Conservation (phyloP, 768 basidiomycete species). For the Pulveroboletus sp. region DNA sequence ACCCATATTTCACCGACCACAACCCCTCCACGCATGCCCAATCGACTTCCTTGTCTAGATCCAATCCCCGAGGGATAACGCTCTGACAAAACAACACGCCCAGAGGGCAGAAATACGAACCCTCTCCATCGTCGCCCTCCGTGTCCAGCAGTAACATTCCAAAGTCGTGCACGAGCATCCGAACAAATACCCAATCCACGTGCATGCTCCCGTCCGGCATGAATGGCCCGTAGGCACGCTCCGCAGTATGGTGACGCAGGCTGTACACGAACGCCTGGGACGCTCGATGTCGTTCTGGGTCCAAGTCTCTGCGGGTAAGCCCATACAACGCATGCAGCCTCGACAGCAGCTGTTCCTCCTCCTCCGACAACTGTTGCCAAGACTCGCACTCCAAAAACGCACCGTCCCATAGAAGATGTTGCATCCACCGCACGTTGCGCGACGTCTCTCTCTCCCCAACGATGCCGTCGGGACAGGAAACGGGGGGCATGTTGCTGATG, state of each 20-base stretch:
- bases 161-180: slow-evolving; percentile 51
- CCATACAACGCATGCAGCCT: slow-evolving; percentile 56
- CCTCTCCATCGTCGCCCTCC: slow-evolving; percentile 29
- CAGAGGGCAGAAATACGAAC: slow-evolving; percentile 36
- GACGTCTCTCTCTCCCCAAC: slow-evolving; percentile 31
- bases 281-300: slow-evolving; percentile 27
- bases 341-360: slow-evolving; percentile 41
- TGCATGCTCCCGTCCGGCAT: slow-evolving; percentile 36
- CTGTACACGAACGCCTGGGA: slow-evolving; percentile 59
- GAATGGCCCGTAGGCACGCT: slow-evolving; percentile 56
- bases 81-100: slow-evolving; percentile 53
- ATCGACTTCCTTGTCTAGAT: slow-evolving; percentile 29
- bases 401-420: slow-evolving; percentile 38
- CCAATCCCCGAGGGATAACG: slow-evolving; percentile 36
- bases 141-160: slow-evolving; percentile 48
- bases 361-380: slow-evolving; percentile 29
- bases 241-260: slow-evolving; percentile 49
- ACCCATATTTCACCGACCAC: slow-evolving; percentile 65
- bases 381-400: slow-evolving; percentile 40
- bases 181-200: slow-evolving; percentile 59
- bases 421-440: slow-evolving; percentile 49
- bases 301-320: slow-evolving; percentile 43
- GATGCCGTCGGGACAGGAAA: slow-evolving; percentile 21
- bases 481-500: slow-evolving; percentile 38
- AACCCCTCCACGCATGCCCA: slow-evolving; percentile 45